Evolutionary conservation across 1,284 basidiomycete species (phyloP).

Genomic region (Neotropicomus parvogracilis): DNA sequence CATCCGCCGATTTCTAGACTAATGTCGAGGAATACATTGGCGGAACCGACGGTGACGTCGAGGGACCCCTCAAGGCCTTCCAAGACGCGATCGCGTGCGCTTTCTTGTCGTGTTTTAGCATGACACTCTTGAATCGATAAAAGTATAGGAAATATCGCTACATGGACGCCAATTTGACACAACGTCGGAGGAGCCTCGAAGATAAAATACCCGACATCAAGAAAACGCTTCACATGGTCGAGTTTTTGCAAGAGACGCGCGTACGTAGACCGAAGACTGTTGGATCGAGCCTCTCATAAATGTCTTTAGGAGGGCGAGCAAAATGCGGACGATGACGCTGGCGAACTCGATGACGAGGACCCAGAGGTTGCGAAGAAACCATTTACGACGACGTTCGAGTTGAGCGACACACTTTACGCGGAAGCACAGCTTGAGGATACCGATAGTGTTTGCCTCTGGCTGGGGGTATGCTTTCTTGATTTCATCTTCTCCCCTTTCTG

Average conservation of each 20-base stretch:
- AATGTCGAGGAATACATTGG: slow-evolving; percentile 88
- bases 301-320: slow-evolving; percentile 55
- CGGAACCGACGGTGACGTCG: slow-evolving; percentile 75
- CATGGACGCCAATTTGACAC: slow-evolving; percentile 88
- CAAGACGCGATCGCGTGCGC: slow-evolving; percentile 91
- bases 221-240: slow-evolving; percentile 90
- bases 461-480: slow-evolving; percentile 71
- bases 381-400: slow-evolving; percentile 86
- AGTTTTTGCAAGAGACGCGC: slow-evolving; percentile 71
- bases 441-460: slow-evolving; percentile 91
- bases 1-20: slow-evolving; percentile 42
- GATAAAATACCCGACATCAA: slow-evolving; percentile 97
- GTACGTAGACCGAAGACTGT: slow-evolving; percentile 38
- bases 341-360: slow-evolving; percentile 50
- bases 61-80: slow-evolving; percentile 77
- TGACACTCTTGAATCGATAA: slow-evolving; percentile 22
- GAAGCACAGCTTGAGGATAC: slow-evolving; percentile 86
- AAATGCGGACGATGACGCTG: slow-evolving; percentile 41
- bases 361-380: slow-evolving; percentile 44
- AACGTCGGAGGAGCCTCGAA: slow-evolving; percentile 76
- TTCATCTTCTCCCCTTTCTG: neutral
- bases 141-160: slow-evolving; percentile 91
- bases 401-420: slow-evolving; percentile 93
- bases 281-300: neutral
- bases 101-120: slow-evolving; percentile 16